Evolutionary conservation across 495 filamentous ascomycete genomes (phyloP), one percentile per base, ranked within the genome.

Genomic region (Terfezia boudieri): DNA sequence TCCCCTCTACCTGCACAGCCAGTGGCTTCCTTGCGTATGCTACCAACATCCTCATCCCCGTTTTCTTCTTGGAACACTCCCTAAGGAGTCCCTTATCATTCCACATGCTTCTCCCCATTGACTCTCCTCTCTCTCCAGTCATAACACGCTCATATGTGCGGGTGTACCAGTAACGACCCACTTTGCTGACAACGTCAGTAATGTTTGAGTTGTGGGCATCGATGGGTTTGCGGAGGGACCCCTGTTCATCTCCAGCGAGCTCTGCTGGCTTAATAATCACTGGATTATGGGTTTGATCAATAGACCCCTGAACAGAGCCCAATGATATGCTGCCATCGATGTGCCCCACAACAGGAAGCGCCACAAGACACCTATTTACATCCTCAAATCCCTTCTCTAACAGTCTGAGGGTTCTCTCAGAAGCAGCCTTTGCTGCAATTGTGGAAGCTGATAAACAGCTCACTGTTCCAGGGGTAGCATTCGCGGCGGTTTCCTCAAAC

Each of bases 161-260:
- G 5, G 76, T 82, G 67, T 94, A 95, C 90, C 92, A 96, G 86
- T 87, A 98, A 41, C 92, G 73, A 14, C 90, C 92, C 8, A 98
- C 89, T 57, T 78, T 80, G 17, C 87, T 79, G 17, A 96, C 86
- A 71, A 93, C 92, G 61, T 86, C 87, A 4, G 84, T 83, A 60
- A 95, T 92, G 53, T 51, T 50, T 20, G 17, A 46, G 17, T 46
- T 20, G 41, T 20, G 12, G 12, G 41, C 12, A 14, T 46, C 41
- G 41, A 46, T 46, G 26, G 26, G 26, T 46, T 46, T 46, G 12
- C 12, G 41, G 17, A 20, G 41, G 14, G 17, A 14, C 14, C 76
- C 80, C 59, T 84, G 81, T 61, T 92, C 85, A 35, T 70, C 75
- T 7, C 77, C 74, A 17, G 72, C 71, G 3, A 75, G 70, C 23